These are phyloP conservation scores for Xylaria sp. DNA, from an alignment of 2,329 filamentous ascomycete species.

Conservation along the genomic window DNA sequence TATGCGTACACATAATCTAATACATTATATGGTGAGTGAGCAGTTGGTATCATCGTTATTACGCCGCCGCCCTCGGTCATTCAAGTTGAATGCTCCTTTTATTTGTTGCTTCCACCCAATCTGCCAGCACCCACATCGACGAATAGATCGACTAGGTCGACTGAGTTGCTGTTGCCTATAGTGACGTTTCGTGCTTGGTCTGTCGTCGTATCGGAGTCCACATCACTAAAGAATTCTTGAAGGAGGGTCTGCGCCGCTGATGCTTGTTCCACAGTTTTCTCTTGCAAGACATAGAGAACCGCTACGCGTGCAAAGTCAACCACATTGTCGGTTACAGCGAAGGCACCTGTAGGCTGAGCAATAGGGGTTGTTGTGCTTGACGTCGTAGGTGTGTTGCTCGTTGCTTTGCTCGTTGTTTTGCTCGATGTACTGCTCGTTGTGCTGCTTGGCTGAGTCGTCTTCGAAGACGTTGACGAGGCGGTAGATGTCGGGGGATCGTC, in stretches of 20 bases:
- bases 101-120: conserved; percentile 32
- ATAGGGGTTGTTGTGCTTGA: conserved; percentile 31
- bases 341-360: conserved; percentile 44
- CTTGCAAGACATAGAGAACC: conserved; percentile 66
- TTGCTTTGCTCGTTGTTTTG: conserved; percentile 5
- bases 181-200: conserved; percentile 49
- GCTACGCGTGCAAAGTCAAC: conserved; percentile 69
- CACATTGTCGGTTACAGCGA: conserved; percentile 59
- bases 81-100: conserved; percentile 10
- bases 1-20: conserved; percentile 16
- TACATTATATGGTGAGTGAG: conserved; percentile 8
- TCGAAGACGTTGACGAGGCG: conserved; percentile 37
- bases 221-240: conserved; percentile 59
- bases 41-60: conserved; percentile 13
- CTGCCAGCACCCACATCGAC: conserved; percentile 45
- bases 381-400: conserved; percentile 22
- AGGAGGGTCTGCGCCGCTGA: conserved; percentile 59
- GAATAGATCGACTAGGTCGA: conserved; percentile 57
- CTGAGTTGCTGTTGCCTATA: conserved; percentile 51
- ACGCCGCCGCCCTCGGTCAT: neutral
- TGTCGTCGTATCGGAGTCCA: conserved; percentile 40
- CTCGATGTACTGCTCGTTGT: conserved; percentile 5
- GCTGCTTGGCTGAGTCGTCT: neutral
- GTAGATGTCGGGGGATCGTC: conserved; percentile 29
- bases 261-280: conserved; percentile 56